A percentile compares a stretch with the other conserved stretches of the same genome.
These are phyloP conservation scores for Mytilinidion resinicola DNA, from an alignment of 495 filamentous ascomycete species.

Conservation along the genomic window DNA sequence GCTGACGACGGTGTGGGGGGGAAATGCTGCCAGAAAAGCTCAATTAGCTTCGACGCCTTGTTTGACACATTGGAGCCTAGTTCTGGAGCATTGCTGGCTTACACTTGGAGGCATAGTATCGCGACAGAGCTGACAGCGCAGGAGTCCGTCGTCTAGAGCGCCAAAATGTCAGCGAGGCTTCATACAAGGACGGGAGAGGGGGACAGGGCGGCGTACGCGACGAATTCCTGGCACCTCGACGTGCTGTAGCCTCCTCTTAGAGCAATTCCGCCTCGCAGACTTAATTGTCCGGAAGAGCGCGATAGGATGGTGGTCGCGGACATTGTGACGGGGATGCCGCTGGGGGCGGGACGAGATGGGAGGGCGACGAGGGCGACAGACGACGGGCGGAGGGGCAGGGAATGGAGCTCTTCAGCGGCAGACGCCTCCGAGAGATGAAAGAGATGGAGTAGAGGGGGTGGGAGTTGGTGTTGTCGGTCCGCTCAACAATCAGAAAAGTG, in stretches of 20 bases:
- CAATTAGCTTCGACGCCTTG: conserved; percentile 18
- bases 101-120: conserved; percentile 78
- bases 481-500: conserved; percentile 1
- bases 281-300: conserved; percentile 31
- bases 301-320: conserved; percentile 35
- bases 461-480: background rate
- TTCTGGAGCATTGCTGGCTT: conserved; percentile 28
- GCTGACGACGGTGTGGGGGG: conserved; percentile 86
- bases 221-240: conserved; percentile 13
- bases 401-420: background rate
- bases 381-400: conserved; percentile 1
- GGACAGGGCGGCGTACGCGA: conserved; percentile 7
- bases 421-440: background rate
- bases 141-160: conserved; percentile 35
- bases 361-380: conserved; percentile 1
- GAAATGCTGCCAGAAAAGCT: conserved; percentile 58
- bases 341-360: background rate
- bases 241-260: conserved; percentile 13
- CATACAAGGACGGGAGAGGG: background rate
- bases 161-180: conserved; percentile 14
- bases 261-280: conserved; percentile 27
- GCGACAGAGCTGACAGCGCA: conserved; percentile 54
- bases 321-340: conserved; percentile 33
- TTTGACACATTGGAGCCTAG: background rate
- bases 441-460: background rate